phyloP scores from a whole-genome alignment of 2,329 filamentous ascomycete species.

The Penicillium sp. region DNA sequence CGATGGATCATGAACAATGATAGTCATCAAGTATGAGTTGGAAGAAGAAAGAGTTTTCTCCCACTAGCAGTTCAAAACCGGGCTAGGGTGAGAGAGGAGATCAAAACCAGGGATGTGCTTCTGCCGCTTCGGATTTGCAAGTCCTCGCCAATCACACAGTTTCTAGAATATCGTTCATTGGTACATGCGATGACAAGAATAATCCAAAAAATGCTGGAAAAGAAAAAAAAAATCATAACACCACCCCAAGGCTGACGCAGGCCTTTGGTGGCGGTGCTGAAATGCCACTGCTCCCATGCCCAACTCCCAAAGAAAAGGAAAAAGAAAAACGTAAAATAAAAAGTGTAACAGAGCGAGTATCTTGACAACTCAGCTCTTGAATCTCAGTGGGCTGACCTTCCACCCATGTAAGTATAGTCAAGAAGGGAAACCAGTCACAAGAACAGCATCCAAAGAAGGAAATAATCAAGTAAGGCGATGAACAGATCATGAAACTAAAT shows the following conservation, averaged over 20 bases:
- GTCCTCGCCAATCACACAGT: conserved; percentile 4
- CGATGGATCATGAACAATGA: conserved; percentile 3
- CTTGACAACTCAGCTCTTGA: neutral
- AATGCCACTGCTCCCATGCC: conserved; percentile 7
- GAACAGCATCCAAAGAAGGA: neutral
- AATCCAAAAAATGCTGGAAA: neutral
- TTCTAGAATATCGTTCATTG: conserved; percentile 14
- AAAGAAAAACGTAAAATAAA: neutral
- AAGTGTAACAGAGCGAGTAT: neutral
- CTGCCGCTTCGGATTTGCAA: conserved; percentile 11
- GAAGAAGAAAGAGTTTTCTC: conserved; percentile 1
- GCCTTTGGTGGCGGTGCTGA: conserved; percentile 4
- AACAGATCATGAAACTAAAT: neutral
- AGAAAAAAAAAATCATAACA: neutral
- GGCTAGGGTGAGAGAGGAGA: conserved; percentile 2
- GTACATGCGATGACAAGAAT: neutral
- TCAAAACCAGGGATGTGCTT: conserved; percentile 11
- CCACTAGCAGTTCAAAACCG: neutral
- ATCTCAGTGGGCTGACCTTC: neutral
- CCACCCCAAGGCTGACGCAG: neutral
- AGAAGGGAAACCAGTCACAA: conserved; percentile 8
- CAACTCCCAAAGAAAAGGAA: conserved; percentile 2
- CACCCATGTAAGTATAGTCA: conserved; percentile 10
- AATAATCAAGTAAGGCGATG: neutral
- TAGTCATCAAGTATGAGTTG: neutral